phyloP scores from a whole-genome alignment of 345 rosid species.

The Lepidium didymum region DNA sequence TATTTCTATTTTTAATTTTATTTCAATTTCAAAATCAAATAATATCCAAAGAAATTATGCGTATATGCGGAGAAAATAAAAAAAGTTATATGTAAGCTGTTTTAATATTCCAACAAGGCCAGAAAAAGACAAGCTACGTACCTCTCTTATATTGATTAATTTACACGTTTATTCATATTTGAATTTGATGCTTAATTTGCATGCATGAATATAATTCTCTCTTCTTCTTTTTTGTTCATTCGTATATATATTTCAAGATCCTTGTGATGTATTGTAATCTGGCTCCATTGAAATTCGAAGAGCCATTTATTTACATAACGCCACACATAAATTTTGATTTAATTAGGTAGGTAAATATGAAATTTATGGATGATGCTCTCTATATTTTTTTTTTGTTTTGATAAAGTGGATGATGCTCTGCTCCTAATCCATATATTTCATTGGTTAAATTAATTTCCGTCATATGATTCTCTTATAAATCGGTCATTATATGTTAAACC shows the following conservation, averaged over 20 bases:
- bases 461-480: not conserved
- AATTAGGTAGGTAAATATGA: not conserved
- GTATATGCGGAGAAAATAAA: constrained; percentile 26
- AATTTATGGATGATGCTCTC: not conserved
- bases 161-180: constrained; percentile 22
- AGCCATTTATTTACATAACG: constrained; percentile 2
- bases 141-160: not conserved
- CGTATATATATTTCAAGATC: constrained; percentile 26
- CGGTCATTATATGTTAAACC: not conserved
- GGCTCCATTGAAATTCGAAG: constrained; percentile 10
- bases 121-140: constrained; percentile 18
- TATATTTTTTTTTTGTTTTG: too few species aligned
- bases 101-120: constrained; percentile 21
- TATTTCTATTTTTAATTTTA: not conserved
- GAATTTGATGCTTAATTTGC: constrained; percentile 17
- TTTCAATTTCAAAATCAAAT: not conserved
- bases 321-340: not conserved
- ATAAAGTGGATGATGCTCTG: not conserved
- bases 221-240: not conserved
- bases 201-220: constrained; percentile 7
- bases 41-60: constrained; percentile 30
- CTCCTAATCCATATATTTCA: not conserved
- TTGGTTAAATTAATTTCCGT: not conserved
- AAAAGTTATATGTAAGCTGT: constrained; percentile 15
- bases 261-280: constrained; percentile 18